Base-by-base conservation (phyloP, 352 stramenopile genomes). In the Phytophthora podocarpi region DNA sequence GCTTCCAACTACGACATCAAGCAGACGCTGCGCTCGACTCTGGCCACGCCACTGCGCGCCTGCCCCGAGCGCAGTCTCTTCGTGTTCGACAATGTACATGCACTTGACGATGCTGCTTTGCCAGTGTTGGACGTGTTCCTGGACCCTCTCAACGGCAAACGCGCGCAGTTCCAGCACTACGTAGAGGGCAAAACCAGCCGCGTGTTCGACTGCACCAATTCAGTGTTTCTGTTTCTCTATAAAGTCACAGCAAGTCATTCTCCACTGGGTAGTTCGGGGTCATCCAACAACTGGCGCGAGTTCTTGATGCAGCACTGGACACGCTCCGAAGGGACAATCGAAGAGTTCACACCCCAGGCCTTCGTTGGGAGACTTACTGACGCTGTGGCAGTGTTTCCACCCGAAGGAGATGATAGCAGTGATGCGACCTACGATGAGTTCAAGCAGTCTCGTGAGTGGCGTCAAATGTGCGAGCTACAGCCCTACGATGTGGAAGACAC, bases 261-360 rank as follows among this genome's bases (percentile, higher is more conserved):
- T 24, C 45, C 43, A 12, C 12, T 66, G 9, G 31, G 24, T 24
- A 21, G 27, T 1, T 59, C 26, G 24, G 46, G 31, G 0, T 62
- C 43, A 15, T 40, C 30, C 8, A 49, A 23, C 42, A 46, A 64
- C 16, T 90, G 81, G 81, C 77, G 74, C 3, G 75, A 90, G 46
- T 88, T 78, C 42, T 66, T 91, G 18, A 75, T 89, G 62, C 59
- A 60, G 27, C 70, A 69, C 28, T 88, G 79, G 82, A 76, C 59
- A 41, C 61, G 72, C 4, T 51, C 49, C 5, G 58, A 72, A 36
- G 61, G 62, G 23, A 67, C 49, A 2, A 54, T 65, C 10, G 77
- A 86, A 36, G 76, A 81, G 28, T 91, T 91, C 62, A 91, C 82
- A 23, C 82, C 79, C 10, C 77, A 91, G 41, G 82, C 82, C 4